Percentiles rank a stretch among this genome's conserved stretches.
Evolutionary conservation across 352 stramenopile species (phyloP).

Genomic region (Plasmopara halstedii): DNA sequence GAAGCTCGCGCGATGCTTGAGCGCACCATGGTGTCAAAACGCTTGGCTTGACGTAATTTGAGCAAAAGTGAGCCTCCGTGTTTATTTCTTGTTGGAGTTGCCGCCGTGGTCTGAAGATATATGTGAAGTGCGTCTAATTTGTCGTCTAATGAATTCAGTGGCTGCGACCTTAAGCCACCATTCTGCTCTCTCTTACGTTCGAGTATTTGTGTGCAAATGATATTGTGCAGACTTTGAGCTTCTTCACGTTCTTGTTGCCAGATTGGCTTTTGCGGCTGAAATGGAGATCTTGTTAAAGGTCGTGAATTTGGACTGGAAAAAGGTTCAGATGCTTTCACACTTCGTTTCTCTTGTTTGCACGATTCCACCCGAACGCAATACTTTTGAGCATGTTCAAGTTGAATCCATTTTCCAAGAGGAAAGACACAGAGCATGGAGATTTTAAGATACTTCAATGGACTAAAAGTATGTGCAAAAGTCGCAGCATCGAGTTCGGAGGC

Average conservation of each 20-base stretch:
- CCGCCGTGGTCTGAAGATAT: constrained; percentile 34
- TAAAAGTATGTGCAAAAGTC: constrained; percentile 30
- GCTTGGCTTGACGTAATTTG: constrained; percentile 60
- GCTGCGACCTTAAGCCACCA: constrained; percentile 39
- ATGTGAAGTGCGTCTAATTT: constrained; percentile 62
- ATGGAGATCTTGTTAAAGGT: too few species aligned
- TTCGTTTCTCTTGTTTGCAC: constrained; percentile 35
- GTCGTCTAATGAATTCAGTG: constrained; percentile 37
- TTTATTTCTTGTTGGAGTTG: constrained; percentile 2
- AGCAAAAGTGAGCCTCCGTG: constrained; percentile 26
- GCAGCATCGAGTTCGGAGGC: constrained; percentile 40
- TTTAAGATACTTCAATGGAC: constrained; percentile 23
- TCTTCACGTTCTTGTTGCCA: constrained; percentile 53
- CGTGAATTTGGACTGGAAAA: not conserved
- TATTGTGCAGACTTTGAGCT: constrained; percentile 42
- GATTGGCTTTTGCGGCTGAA: constrained; percentile 1
- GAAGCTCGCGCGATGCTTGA: constrained; percentile 27
- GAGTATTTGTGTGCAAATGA: constrained; percentile 58
- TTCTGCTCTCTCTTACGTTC: constrained; percentile 28
- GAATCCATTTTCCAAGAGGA: constrained; percentile 35
- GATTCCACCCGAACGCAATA: constrained; percentile 59
- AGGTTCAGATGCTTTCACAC: not conserved
- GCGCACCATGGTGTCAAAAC: constrained; percentile 62
- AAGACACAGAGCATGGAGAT: constrained; percentile 59
- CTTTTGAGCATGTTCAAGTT: constrained; percentile 49